Percentiles rank a stretch among this genome's conserved stretches.
phyloP scores from a whole-genome alignment of 148 eudicot genomes.

The Chenopodium berlandieri region DNA sequence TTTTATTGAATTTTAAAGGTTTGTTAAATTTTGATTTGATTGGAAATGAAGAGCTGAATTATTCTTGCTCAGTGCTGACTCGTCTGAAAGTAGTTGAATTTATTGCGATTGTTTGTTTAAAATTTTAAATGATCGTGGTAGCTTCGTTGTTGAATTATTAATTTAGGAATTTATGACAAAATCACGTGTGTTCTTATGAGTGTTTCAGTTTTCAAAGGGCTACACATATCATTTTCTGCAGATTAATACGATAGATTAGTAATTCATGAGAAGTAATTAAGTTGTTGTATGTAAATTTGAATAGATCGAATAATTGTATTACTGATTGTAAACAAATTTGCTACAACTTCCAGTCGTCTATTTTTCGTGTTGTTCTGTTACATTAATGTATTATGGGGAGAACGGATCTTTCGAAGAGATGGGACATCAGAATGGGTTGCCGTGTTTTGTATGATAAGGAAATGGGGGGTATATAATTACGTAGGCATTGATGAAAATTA shows the following conservation, averaged over 20 bases:
- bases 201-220: too few species aligned
- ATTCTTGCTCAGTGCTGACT: slow-evolving; percentile 9
- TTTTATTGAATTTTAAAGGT: not conserved
- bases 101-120: not conserved
- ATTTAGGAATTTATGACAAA: too few species aligned
- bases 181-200: too few species aligned
- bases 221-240: too few species aligned
- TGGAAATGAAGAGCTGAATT: not conserved
- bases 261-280: not conserved
- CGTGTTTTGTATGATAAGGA: not conserved
- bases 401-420: not conserved
- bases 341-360: too few species aligned
- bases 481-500: not conserved
- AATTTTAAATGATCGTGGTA: not conserved
- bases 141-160: too few species aligned
- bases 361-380: too few species aligned
- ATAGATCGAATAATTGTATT: not conserved
- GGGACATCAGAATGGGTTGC: not conserved
- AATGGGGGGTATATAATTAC: not conserved
- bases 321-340: too few species aligned
- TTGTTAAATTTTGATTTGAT: too few species aligned
- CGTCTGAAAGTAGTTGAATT: not conserved
- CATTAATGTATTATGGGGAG: not conserved
- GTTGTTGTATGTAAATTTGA: not conserved
- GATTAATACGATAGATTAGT: too few species aligned